A percentile compares a stretch with the other conserved stretches of the same genome.
phyloP scores from a whole-genome alignment of 148 eudicot genomes.

The Silene latifolia region DNA sequence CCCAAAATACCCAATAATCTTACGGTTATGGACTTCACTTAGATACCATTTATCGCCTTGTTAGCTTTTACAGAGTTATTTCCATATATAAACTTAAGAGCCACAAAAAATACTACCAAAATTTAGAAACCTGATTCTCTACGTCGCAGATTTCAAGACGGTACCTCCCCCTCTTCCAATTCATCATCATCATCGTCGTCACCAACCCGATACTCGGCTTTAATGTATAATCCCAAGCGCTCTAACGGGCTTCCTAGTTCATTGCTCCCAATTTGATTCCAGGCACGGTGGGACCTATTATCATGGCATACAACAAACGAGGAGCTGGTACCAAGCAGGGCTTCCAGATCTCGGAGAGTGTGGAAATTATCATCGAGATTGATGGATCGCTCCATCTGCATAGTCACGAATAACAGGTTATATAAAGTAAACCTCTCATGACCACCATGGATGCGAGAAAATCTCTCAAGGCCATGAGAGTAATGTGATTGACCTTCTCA shows the following conservation, averaged over 20 bases:
- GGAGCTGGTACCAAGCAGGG: conserved; percentile 31
- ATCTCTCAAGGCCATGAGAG: conserved; percentile 16
- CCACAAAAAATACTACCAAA: conserved; percentile 11
- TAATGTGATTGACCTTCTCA: conserved; percentile 1
- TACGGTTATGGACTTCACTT: not conserved
- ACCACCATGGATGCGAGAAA: conserved; percentile 3
- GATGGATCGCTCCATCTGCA: conserved; percentile 78
- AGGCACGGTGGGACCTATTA: conserved; percentile 10
- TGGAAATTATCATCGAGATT: conserved; percentile 45
- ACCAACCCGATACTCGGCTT: conserved; percentile 6
- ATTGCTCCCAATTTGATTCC: conserved; percentile 11
- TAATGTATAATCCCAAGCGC: conserved; percentile 1
- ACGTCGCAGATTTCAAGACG: not conserved
- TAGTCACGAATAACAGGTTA: not conserved
- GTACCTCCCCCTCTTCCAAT: conserved; percentile 56
- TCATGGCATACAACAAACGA: conserved; percentile 11
- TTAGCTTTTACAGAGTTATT: not conserved
- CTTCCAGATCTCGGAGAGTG: conserved; percentile 51
- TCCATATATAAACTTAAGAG: conserved; percentile 6
- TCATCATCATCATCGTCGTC: conserved; percentile 48
- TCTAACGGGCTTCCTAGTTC: conserved; percentile 12
- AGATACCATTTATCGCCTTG: not conserved
- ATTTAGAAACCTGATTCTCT: not conserved
- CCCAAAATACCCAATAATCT: not conserved
- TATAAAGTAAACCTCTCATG: not conserved